phyloP scores from a whole-genome alignment of 805 yeast genomes.

The Wickerhamiella sorbophila region DNA sequence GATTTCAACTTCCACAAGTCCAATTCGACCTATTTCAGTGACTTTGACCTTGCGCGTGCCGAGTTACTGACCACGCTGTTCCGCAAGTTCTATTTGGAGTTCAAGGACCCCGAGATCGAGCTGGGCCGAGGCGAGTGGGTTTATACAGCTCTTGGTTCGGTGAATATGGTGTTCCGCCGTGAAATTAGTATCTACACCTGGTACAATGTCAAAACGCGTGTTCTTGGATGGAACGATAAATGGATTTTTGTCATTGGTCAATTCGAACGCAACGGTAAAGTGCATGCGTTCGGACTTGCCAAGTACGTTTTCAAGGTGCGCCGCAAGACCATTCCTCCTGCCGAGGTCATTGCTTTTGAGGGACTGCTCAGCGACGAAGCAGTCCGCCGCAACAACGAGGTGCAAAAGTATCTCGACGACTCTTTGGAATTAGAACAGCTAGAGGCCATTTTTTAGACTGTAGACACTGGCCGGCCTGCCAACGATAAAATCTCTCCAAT shows the following conservation, averaged over 20 bases:
- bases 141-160: constrained; percentile 65
- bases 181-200: constrained; percentile 57
- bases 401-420: constrained; percentile 12
- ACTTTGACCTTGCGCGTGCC: constrained; percentile 66
- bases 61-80: constrained; percentile 44
- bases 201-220: constrained; percentile 41
- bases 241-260: constrained; percentile 65
- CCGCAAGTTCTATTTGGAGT: constrained; percentile 38
- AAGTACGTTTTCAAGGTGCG: constrained; percentile 73
- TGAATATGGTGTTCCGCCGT: constrained; percentile 48
- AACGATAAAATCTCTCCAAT: neutral
- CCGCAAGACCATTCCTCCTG: constrained; percentile 59
- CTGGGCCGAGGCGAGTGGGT: constrained; percentile 30
- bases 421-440: constrained; percentile 16
- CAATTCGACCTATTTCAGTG: constrained; percentile 72
- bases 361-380: constrained; percentile 43
- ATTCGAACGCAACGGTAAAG: constrained; percentile 30
- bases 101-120: constrained; percentile 24
- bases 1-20: constrained; percentile 81
- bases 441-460: neutral
- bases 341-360: constrained; percentile 38
- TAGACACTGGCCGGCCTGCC: neutral
- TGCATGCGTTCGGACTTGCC: constrained; percentile 49
- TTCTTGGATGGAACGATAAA: constrained; percentile 75
- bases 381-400: constrained; percentile 20